Conservation (phyloP, 352 stramenopile species). For the Pythium rishiriense region DNA sequence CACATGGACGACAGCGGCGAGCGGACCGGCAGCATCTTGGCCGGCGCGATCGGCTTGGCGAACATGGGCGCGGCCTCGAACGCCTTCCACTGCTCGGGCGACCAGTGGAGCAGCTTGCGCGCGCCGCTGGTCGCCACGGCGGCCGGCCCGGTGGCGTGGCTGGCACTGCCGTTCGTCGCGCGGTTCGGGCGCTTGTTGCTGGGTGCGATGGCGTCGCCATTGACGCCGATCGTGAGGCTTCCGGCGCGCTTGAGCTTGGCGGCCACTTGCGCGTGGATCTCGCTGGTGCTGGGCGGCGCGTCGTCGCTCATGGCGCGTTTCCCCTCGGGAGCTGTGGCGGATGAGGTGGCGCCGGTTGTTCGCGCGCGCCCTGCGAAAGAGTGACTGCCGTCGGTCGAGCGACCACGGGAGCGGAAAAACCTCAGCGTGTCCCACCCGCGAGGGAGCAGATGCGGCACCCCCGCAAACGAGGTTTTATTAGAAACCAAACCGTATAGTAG, state of each 20-base stretch:
- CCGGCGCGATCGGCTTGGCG: conserved; percentile 47
- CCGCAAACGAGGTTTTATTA: conserved; percentile 7
- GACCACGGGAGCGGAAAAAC: conserved; percentile 17
- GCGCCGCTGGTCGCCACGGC: conserved; percentile 12
- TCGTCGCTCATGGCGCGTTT: conserved; percentile 27
- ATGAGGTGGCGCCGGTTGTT: conserved; percentile 22
- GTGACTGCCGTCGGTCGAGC: conserved; percentile 16
- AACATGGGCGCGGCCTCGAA: conserved; percentile 63
- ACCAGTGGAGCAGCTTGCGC: conserved; percentile 74
- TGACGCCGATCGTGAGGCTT: conserved; percentile 16
- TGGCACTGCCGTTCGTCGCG: conserved; percentile 1
- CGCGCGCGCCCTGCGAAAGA: conserved; percentile 12
- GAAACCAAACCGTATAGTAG: background rate
- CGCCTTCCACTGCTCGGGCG: conserved; percentile 55
- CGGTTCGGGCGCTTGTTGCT: conserved; percentile 27
- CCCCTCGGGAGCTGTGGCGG: background rate
- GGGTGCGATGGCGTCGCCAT: conserved; percentile 1
- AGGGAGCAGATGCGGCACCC: background rate
- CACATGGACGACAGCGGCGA: conserved; percentile 79
- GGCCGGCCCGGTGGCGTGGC: background rate
- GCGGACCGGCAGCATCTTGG: conserved; percentile 75
- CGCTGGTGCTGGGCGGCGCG: conserved; percentile 1
- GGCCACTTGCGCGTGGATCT: conserved; percentile 28
- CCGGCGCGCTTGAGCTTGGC: conserved; percentile 32
- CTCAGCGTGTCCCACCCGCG: conserved; percentile 1